These are phyloP conservation scores for Gynostemma pentaphyllum DNA, from an alignment of 306 rosid species.

Conservation along the genomic window DNA sequence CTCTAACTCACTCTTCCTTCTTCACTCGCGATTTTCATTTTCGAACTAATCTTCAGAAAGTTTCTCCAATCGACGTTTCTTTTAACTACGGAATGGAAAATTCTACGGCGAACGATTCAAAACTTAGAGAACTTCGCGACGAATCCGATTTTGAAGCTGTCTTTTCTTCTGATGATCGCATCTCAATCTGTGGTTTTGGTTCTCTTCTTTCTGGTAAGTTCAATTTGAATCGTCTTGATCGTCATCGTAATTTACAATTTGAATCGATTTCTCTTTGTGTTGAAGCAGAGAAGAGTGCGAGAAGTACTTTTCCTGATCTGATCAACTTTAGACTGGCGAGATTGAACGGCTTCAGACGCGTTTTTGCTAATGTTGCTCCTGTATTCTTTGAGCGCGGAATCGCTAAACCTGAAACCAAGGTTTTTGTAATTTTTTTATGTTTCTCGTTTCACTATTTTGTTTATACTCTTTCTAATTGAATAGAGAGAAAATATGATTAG, in stretches of 20 bases:
- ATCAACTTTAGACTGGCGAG: constrained; percentile 54
- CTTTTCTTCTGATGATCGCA: constrained; percentile 34
- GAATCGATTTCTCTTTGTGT: background rate
- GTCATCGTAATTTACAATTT: constrained; percentile 8
- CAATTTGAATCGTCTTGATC: background rate
- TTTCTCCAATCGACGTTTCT: constrained; percentile 24
- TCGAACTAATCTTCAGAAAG: constrained; percentile 6
- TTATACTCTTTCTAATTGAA: background rate
- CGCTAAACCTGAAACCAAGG: constrained; percentile 88
- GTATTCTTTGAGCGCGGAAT: constrained; percentile 90
- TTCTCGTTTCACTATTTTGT: background rate
- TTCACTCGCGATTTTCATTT: background rate
- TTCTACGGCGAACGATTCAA: background rate
- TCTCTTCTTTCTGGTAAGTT: constrained; percentile 78
- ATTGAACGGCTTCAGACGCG: constrained; percentile 65
- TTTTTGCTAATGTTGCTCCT: constrained; percentile 74
- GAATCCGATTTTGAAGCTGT: constrained; percentile 38
- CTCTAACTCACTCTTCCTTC: background rate
- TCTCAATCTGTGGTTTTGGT: constrained; percentile 87
- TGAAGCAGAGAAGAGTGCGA: constrained; percentile 61
- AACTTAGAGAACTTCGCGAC: constrained; percentile 31
- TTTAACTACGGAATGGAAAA: constrained; percentile 11
- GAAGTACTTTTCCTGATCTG: constrained; percentile 84
- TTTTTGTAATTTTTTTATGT: constrained; percentile 10
- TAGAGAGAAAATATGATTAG: constrained; percentile 6